A percentile compares a stretch with the other conserved stretches of the same genome.
These are phyloP conservation scores for Penicillium brevicompactum DNA, from an alignment of 2,329 filamentous ascomycete genomes.

Conservation along the genomic window DNA sequence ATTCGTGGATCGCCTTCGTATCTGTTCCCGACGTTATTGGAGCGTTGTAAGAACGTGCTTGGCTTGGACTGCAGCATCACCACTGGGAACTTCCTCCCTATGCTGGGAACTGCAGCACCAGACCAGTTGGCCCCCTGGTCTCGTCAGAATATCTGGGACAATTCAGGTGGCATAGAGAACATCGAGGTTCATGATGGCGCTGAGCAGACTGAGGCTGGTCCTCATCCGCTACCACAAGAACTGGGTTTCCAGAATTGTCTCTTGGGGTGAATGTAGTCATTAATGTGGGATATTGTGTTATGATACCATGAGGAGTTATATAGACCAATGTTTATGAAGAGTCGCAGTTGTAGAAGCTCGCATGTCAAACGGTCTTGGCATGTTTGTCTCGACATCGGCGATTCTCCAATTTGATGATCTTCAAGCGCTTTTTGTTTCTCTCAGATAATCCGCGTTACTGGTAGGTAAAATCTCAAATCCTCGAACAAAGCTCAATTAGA, in stretches of 20 bases:
- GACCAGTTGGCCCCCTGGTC: slow-evolving; percentile 18
- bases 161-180: slow-evolving; percentile 5
- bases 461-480: neutral
- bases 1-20: slow-evolving; percentile 44
- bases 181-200: slow-evolving; percentile 4
- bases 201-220: slow-evolving; percentile 7
- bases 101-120: slow-evolving; percentile 15
- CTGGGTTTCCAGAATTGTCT: slow-evolving; percentile 12
- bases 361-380: slow-evolving; percentile 13
- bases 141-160: slow-evolving; percentile 20
- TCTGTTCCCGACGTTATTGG: slow-evolving; percentile 36
- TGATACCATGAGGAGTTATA: slow-evolving; percentile 23
- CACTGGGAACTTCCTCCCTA: slow-evolving; percentile 31
- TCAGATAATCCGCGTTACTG: neutral
- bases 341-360: neutral
- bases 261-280: slow-evolving; percentile 1
- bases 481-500: neutral
- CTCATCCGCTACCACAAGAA: slow-evolving; percentile 5
- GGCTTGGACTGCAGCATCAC: slow-evolving; percentile 35
- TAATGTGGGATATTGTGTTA: slow-evolving; percentile 2
- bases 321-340: slow-evolving; percentile 7
- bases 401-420: slow-evolving; percentile 16
- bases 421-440: slow-evolving; percentile 17
- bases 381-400: slow-evolving; percentile 19
- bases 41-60: slow-evolving; percentile 34